These are phyloP conservation scores for Exserohilum turcica DNA, from an alignment of 2,329 filamentous ascomycete genomes.

Conservation along the genomic window DNA sequence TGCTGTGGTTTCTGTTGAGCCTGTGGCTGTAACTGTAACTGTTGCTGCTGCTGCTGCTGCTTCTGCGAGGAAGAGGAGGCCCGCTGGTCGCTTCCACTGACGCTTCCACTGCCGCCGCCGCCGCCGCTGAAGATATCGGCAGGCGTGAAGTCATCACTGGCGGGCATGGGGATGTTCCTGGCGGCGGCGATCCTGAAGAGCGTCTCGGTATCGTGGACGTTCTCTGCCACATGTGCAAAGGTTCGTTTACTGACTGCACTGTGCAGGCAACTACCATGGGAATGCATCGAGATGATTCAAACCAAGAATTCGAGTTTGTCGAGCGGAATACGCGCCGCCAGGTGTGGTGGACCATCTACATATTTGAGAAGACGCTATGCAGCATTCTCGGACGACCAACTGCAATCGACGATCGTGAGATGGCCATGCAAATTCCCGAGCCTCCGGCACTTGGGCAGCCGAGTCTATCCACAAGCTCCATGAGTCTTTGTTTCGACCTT, in stretches of 20 bases:
- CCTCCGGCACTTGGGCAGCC: constrained; percentile 24
- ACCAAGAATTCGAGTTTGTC: constrained; percentile 45
- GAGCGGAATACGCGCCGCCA: constrained; percentile 34
- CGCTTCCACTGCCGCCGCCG: constrained; percentile 10
- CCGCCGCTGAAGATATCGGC: constrained; percentile 32
- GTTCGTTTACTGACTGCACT: not conserved
- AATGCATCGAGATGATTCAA: constrained; percentile 51
- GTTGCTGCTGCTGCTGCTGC: constrained; percentile 3
- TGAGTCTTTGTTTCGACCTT: constrained; percentile 17
- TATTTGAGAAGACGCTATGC: constrained; percentile 33
- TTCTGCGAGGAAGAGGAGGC: constrained; percentile 4
- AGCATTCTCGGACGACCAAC: constrained; percentile 34
- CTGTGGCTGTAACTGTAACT: constrained; percentile 2
- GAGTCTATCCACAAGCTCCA: constrained; percentile 21
- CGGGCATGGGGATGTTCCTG: constrained; percentile 48
- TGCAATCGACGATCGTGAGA: constrained; percentile 33
- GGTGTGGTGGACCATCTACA: constrained; percentile 37
- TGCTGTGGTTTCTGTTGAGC: constrained; percentile 2
- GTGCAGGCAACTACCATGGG: constrained; percentile 50
- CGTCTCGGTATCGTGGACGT: constrained; percentile 47
- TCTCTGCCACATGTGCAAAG: constrained; percentile 16
- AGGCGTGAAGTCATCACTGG: constrained; percentile 31
- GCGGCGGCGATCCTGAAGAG: constrained; percentile 49
- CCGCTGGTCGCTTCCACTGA: constrained; percentile 4
- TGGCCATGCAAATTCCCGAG: constrained; percentile 29